These are phyloP conservation scores for Elaeis guineensis DNA, from an alignment of 176 grass and related monocot species.

Conservation along the genomic window DNA sequence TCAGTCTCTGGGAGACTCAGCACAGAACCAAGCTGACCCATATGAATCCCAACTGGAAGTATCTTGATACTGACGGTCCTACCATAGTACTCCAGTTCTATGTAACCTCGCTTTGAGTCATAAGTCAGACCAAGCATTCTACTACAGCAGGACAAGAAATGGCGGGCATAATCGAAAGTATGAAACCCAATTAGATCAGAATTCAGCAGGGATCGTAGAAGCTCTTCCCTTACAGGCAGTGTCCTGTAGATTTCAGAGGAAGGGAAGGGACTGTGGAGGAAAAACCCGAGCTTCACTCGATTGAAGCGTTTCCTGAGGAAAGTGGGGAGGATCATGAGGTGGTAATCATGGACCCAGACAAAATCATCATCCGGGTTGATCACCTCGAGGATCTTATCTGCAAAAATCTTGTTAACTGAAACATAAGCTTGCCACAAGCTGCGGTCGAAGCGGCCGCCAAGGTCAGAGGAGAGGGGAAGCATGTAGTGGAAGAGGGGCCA, in stretches of 20 bases:
- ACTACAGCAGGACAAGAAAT: constrained; percentile 87
- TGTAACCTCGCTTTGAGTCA: constrained; percentile 84
- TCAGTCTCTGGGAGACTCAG: constrained; percentile 52
- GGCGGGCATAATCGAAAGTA: constrained; percentile 85
- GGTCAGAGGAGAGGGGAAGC: constrained; percentile 86
- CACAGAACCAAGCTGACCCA: constrained; percentile 57
- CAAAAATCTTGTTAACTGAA: constrained; percentile 91
- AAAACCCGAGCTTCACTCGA: constrained; percentile 73
- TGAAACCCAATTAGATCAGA: constrained; percentile 90
- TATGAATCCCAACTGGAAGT: constrained; percentile 75
- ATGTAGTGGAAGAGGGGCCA: constrained; percentile 99
- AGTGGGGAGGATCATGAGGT: constrained; percentile 79
- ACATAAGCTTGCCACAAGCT: constrained; percentile 83
- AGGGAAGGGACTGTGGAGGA: constrained; percentile 87
- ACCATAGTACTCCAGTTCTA: constrained; percentile 80
- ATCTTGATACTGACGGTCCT: constrained; percentile 88
- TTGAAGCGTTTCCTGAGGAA: constrained; percentile 86
- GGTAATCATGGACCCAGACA: constrained; percentile 95
- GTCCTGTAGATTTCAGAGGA: constrained; percentile 87
- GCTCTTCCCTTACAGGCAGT: constrained; percentile 68
- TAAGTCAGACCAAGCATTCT: constrained; percentile 86
- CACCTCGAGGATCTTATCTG: constrained; percentile 88
- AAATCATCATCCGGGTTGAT: constrained; percentile 89
- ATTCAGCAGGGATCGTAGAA: constrained; percentile 65
- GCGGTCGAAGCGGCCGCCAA: constrained; percentile 85